Base-by-base conservation (phyloP, 2,329 filamentous ascomycete species). In the Fragosphaeria purpurea region DNA sequence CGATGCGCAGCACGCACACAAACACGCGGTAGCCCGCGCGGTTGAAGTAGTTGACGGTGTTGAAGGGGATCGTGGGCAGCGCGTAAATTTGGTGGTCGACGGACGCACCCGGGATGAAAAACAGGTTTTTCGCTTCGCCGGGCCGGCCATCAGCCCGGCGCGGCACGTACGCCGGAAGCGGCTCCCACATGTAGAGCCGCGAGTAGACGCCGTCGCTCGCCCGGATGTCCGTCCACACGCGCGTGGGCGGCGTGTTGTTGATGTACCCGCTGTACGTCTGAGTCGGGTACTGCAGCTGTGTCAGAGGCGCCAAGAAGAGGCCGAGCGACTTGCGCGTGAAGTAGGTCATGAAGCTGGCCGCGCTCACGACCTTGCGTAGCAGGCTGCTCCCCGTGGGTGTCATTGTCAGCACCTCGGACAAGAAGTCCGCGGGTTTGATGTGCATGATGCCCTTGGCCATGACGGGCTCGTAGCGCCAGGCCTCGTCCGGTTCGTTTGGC, bases 41-140 rank as follows among this genome's bases (percentile, higher is more conserved):
- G 3, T 71, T 76, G 60, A 84, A 77, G 64, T 82, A 82, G 59
- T 83, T 79, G 54, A 84, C 72, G 1, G 78, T 71, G 60, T 84
- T 83, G 55, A 73, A 74, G n/a, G 72, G 70, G 50, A 84, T 80
- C 2, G 80, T 83, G 2, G 80, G 79, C 33, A 82, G 67, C 0
- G 80, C 73, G 55, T 71, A 84, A 48, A 83, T 80, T 55, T 79
- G 74, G 56, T 84, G 76, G 60, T 83, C 77, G 1, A 84, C 80
- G 1, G 76, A 70, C 0, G 79, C 79, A 22, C 80, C 81, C 0
- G 80, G 79, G 43, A 84, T 70, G 69, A 84, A 73, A 53, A 84
- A 72, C 6, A 84, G 64, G 53, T 76, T 76, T 58, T 70, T 70
- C 7, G 68, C 62, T 13, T 66, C 61, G 30, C 68, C 47, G 2